phyloP scores from a whole-genome alignment of 345 rosid genomes.

The Pugionium dolabratum region DNA sequence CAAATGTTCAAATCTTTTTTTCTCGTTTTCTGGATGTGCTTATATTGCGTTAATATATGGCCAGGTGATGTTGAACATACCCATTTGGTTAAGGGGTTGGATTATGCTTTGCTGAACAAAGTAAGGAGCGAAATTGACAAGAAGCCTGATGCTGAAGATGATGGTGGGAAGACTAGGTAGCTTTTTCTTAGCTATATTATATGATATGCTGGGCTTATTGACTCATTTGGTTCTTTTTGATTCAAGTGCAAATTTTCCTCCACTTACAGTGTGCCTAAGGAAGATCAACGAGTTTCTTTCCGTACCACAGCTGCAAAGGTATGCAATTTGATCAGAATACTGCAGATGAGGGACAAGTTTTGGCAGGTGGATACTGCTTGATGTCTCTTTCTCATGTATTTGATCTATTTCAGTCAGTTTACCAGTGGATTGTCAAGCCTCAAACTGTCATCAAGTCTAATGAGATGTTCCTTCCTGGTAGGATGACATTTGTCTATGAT shows the following conservation, averaged over 20 bases:
- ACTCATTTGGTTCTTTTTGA: background rate
- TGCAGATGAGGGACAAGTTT: background rate
- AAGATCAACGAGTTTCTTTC: constrained; percentile 74
- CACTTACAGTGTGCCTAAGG: constrained; percentile 57
- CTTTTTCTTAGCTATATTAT: background rate
- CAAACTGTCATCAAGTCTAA: constrained; percentile 79
- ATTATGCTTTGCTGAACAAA: constrained; percentile 87
- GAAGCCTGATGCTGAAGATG: constrained; percentile 81
- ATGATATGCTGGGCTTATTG: background rate
- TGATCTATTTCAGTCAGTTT: constrained; percentile 65
- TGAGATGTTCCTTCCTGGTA: constrained; percentile 97
- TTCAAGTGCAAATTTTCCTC: background rate
- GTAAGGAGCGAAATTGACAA: constrained; percentile 90
- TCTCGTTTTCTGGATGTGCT: background rate
- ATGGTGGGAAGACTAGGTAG: constrained; percentile 67
- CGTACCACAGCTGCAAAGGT: constrained; percentile 94
- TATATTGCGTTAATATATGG: constrained; percentile 14
- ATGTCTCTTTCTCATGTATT: constrained; percentile 19
- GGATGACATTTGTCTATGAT: constrained; percentile 83
- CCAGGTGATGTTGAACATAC: constrained; percentile 96
- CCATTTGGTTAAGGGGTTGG: constrained; percentile 96
- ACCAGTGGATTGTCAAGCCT: constrained; percentile 91
- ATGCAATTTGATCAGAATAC: background rate
- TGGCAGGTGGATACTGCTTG: background rate
- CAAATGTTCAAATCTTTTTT: no score